Conservation (phyloP, 2,329 filamentous ascomycete species). For the Tolypocladium album region DNA sequence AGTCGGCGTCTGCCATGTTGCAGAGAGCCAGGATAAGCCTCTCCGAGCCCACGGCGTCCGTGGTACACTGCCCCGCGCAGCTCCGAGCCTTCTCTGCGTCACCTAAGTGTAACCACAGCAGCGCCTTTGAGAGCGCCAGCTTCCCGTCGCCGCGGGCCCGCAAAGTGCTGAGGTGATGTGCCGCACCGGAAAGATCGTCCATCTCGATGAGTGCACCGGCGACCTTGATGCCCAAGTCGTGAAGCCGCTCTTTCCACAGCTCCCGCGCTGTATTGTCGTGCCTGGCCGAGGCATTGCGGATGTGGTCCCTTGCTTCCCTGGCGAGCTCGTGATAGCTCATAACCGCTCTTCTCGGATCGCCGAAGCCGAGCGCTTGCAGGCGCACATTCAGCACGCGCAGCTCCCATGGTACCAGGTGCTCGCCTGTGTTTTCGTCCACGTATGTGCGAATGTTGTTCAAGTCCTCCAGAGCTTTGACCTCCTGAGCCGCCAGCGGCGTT, state of each 20-base stretch:
- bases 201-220: conserved; percentile 67
- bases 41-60: conserved; percentile 23
- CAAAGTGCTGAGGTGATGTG: conserved; percentile 57
- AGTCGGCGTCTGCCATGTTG: conserved; percentile 69
- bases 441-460: conserved; percentile 46
- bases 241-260: conserved; percentile 61
- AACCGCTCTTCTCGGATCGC: conserved; percentile 72
- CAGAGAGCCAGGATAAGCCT: conserved; percentile 56
- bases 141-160: conserved; percentile 25
- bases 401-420: conserved; percentile 75
- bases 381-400: conserved; percentile 74
- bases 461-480: conserved; percentile 54
- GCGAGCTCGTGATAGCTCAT: conserved; percentile 88
- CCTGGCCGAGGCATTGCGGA: conserved; percentile 33
- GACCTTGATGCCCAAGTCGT: conserved; percentile 62
- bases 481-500: conserved; percentile 56
- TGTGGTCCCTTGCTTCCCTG: conserved; percentile 57
- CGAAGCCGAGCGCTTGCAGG: conserved; percentile 76
- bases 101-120: conserved; percentile 71
- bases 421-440: conserved; percentile 38
- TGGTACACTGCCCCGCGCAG: conserved; percentile 29
- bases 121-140: conserved; percentile 39
- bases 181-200: conserved; percentile 75
- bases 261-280: conserved; percentile 44
- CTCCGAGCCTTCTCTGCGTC: conserved; percentile 57